Percentiles rank a stretch among this genome's conserved stretches.
Conservation (phyloP, 257 asterid genomes). For the Solanum clarkiae region DNA sequence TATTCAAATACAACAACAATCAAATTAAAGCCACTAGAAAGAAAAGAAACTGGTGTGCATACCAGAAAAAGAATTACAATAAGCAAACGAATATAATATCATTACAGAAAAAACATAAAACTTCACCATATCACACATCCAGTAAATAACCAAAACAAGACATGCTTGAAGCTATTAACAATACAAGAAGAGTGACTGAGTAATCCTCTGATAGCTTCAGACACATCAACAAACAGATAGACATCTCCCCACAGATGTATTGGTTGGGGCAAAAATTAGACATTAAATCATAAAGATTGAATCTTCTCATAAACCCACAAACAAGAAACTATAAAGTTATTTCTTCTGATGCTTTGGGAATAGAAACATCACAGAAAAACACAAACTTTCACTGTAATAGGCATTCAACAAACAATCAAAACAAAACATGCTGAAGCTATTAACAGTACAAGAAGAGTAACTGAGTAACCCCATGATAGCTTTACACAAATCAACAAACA, state of each 20-base stretch:
- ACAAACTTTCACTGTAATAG: not conserved
- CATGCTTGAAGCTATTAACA: not conserved
- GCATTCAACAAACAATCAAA: not conserved
- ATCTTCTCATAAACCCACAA: conserved; percentile 7
- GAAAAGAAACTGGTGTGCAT: not conserved
- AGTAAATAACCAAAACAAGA: not conserved
- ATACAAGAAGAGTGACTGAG: not conserved
- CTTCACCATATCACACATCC: not conserved
- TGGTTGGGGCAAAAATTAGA: not conserved
- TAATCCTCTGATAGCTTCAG: not conserved
- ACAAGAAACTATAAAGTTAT: not conserved
- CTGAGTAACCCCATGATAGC: not conserved
- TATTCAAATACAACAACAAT: not conserved
- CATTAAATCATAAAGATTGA: conserved; percentile 3
- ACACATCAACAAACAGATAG: not conserved
- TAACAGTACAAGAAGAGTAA: not conserved
- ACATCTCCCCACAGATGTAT: not conserved
- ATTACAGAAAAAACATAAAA: not conserved
- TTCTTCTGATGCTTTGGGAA: not conserved
- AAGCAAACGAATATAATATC: not conserved
- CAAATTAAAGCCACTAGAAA: not conserved
- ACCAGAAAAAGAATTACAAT: not conserved
- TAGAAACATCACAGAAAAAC: not conserved
- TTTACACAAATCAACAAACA: not conserved
- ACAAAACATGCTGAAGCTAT: not conserved